Evolutionary conservation across 2,329 filamentous ascomycete species (phyloP).

Genomic region (Pyrenochaeta sp.): DNA sequence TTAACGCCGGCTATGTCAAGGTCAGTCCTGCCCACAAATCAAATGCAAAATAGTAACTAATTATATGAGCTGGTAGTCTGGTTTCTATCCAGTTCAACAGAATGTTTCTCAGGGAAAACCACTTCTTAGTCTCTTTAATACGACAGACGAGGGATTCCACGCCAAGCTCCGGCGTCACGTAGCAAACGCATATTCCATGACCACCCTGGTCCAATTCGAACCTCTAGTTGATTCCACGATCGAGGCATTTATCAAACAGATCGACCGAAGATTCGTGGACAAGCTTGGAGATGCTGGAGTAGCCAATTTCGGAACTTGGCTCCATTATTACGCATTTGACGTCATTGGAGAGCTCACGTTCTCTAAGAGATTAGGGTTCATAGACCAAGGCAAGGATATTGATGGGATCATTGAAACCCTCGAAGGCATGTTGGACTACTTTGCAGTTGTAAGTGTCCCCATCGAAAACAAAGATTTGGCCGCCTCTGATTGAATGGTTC

Average conservation of each 20-base stretch:
- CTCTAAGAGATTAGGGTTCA: conserved; percentile 22
- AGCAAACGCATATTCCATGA: conserved; percentile 53
- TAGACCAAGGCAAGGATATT: conserved; percentile 18
- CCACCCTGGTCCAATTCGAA: conserved; percentile 40
- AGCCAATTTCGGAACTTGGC: conserved; percentile 32
- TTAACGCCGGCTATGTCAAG: conserved; percentile 14
- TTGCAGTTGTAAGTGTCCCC: conserved; percentile 14
- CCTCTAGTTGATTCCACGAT: conserved; percentile 34
- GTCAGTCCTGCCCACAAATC: too few species aligned
- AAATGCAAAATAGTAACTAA: too few species aligned
- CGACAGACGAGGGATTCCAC: conserved; percentile 53
- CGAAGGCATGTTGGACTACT: conserved; percentile 15
- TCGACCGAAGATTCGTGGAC: conserved; percentile 13
- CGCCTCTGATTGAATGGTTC: background rate
- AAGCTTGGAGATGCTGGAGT: conserved; percentile 2
- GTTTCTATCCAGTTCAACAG: conserved; percentile 40
- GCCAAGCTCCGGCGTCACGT: conserved; percentile 40
- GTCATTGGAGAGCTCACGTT: conserved; percentile 42
- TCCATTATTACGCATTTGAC: conserved; percentile 51
- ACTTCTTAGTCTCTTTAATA: conserved; percentile 45
- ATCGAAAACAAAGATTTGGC: background rate
- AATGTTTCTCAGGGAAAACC: conserved; percentile 29
- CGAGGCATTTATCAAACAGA: conserved; percentile 24
- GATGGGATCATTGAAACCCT: conserved; percentile 18
- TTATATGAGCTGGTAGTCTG: conserved; percentile 15